Percentiles rank a stretch among this genome's conserved stretches.
Evolutionary conservation across 768 basidiomycete genomes (phyloP).

Genomic region (Cystobasidium onofrii): DNA sequence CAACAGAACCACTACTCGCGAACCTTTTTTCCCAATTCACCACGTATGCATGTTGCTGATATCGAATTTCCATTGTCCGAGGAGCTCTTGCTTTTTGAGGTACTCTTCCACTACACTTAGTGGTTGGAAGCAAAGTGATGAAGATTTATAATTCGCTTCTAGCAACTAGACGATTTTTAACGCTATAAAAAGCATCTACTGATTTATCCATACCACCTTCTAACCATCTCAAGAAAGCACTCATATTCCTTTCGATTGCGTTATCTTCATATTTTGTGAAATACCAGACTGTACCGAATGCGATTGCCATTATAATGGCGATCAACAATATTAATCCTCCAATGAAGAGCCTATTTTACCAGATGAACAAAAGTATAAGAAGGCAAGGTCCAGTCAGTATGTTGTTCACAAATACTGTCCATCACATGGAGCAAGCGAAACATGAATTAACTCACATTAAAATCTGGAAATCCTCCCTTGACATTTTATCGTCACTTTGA

Average conservation of each 20-base stretch:
- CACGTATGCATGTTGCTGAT: too few relatives aligned
- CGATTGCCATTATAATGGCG: not conserved
- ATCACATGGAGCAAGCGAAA: too few relatives aligned
- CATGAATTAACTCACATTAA: constrained; percentile 7
- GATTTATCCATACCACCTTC: not conserved
- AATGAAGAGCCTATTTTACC: constrained; percentile 3
- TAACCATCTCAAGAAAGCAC: not conserved
- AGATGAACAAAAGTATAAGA: not conserved
- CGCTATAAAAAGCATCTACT: not conserved
- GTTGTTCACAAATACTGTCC: too few relatives aligned
- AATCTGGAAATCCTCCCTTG: constrained; percentile 10
- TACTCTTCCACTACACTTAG: too few relatives aligned
- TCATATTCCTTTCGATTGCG: not conserved
- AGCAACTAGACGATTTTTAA: not conserved
- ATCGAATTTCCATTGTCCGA: too few relatives aligned
- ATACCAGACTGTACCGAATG: constrained; percentile 3
- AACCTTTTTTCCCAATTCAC: too few relatives aligned
- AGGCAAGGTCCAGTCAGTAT: not conserved
- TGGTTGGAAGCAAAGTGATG: too few relatives aligned
- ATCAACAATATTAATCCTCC: not conserved
- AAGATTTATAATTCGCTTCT: not conserved
- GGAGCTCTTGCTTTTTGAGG: too few relatives aligned
- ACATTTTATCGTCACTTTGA: not conserved
- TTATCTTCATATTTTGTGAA: constrained; percentile 1
- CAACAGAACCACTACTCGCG: too few relatives aligned